phyloP scores from a whole-genome alignment of 192 early-diverging fungal species.

The Mortierella claussenii region DNA sequence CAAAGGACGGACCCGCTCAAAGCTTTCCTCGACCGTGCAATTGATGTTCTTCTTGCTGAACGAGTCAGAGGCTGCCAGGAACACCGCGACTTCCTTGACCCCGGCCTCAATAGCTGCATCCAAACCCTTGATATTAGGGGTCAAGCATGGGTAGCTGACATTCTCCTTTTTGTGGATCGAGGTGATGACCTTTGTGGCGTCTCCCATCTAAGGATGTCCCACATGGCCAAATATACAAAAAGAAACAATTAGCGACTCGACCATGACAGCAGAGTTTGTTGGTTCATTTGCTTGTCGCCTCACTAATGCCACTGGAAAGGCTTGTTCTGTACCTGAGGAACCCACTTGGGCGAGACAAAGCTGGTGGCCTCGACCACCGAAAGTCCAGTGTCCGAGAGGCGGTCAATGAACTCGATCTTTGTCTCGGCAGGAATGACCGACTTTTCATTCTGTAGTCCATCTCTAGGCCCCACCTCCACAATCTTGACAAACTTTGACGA shows the following conservation, averaged over 20 bases:
- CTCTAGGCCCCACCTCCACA: conserved; percentile 95
- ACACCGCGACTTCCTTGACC: conserved; percentile 91
- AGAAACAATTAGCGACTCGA: no score
- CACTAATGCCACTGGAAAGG: no score
- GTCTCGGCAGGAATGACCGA: conserved; percentile 78
- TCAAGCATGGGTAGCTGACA: conserved; percentile 90
- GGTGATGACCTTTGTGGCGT: conserved; percentile 79
- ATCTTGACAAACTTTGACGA: conserved; percentile 76
- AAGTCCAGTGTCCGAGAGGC: conserved; percentile 82
- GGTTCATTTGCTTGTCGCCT: no score
- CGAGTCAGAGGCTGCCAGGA: conserved; percentile 87
- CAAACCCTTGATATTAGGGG: conserved; percentile 89
- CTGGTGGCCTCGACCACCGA: conserved; percentile 89
- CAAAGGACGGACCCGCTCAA: conserved; percentile 76
- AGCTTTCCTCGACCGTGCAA: conserved; percentile 86
- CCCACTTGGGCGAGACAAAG: conserved; percentile 97
- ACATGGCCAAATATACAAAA: no score
- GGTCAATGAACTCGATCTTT: conserved; percentile 91
- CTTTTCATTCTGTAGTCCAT: conserved; percentile 98
- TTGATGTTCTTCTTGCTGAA: conserved; percentile 95
- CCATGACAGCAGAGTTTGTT: no score
- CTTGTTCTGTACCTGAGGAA: conserved; percentile 90
- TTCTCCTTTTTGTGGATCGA: conserved; percentile 68
- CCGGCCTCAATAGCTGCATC: conserved; percentile 83
- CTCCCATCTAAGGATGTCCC: conserved; percentile 92